Base-by-base conservation (phyloP, 2,329 filamentous ascomycete genomes). In the Fusarium buharicum region DNA sequence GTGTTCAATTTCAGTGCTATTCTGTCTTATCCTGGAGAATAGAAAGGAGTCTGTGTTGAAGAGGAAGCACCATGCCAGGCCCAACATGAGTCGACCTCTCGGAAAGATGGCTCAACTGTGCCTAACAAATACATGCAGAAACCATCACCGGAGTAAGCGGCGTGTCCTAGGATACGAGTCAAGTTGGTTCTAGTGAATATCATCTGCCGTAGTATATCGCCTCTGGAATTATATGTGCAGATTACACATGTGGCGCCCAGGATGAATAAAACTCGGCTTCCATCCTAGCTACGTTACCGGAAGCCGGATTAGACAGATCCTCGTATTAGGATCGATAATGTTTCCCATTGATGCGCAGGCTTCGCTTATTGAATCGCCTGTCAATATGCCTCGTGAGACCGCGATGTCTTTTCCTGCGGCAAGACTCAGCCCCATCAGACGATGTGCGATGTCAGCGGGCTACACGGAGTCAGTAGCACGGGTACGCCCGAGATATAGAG, bases 321-420 rank as follows among this genome's bases (percentile, higher is more conserved):
- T 61, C 50, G 55, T 50, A 46, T 62, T 43, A 46, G 41, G 30
- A 40, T 47, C 30, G 44, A 56, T 48, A 45, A 56, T 38, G 30
- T 18, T 43, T 57, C 53, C 61, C 61, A 47, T 62, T 39, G 55
- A 65, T 54, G 61, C 61, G 61, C 50, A 45, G 44, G 36, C 56
- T 65, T 64, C 61, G 61, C 61, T 65, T 64, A 65, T 62, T 65
- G 56, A 64, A 65, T 44, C 61, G 43, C 31, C 51, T 58, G 33
- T 53, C 51, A 48, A 58, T 62, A 44, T 65, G 30, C 36, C 46
- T 55, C 46, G 55, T 49, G 20, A 40, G n/a, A 46, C 41, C 46
- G 16, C 36, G 16, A 57, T 64, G 62, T 64, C 62, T 64, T 57
- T 64, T 53, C 57, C 52, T 65, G 61, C 52, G 62, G 52, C 61